Evolutionary conservation across 495 filamentous ascomycete genomes (phyloP), one percentile per base, ranked within the genome.

Genomic region (Tuber umbilicatum): DNA sequence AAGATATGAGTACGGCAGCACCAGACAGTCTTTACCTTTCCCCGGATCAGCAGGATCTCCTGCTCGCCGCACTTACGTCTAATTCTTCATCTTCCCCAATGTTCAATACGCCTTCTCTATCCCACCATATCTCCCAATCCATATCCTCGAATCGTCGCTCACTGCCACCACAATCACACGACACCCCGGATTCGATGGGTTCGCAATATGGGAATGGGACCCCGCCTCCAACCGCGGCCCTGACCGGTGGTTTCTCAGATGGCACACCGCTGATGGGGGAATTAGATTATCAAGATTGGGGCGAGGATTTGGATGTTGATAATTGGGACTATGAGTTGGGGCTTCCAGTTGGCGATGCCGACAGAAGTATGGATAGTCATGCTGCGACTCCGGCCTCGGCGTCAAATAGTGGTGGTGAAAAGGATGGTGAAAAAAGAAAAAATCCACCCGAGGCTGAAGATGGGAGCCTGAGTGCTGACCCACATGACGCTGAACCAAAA

Each of bases 31-130:
- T 89, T 55, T 91, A 90, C 82, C 90, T 97, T 75, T 93, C 93
- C 50, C 90, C 91, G 27, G 89, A 91, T 80, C 93, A 99, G 83
- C 93, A 97, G 84, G 90, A 91, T 81, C 89, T 97, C 55, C 85
- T 98, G 64, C 90, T 94, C 60, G 92, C 93, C 68, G 94, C 95
- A 37, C 89, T 99, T 77, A 90, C 91, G 69, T 96, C 94, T 72
- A 94, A 94, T 83, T 78, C 80, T 31, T 79, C 81, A 39, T 82
- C 81, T 17, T 79, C 81, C 40, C 68, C 76, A 60, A 74, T 82
- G 72, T 82, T 82, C 19, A 42, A 80, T 19, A 84, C 81, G 73
- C 83, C 76, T 64, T 81, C 83, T 38, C 82, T 86, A 64, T 86
- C 83, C 5, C 84, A 71, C 31, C 60, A 78, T 70, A 72, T 77